Evolutionary conservation across 1,284 basidiomycete species (phyloP).

Genomic region (Inonotus hispidus): DNA sequence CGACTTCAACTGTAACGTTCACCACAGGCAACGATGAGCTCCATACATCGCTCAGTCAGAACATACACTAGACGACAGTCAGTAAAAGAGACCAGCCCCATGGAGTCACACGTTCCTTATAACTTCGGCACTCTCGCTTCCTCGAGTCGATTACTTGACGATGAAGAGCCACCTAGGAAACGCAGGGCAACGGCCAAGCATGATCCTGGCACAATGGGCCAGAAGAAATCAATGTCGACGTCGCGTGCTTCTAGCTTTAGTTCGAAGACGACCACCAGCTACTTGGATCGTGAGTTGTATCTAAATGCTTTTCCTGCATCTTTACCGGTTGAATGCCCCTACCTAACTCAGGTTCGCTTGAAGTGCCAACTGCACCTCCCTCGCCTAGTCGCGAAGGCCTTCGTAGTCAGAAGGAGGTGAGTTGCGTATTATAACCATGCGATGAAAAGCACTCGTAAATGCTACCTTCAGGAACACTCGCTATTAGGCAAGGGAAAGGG

Average conservation of each 20-base stretch:
- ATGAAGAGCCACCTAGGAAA: slow-evolving; percentile 8
- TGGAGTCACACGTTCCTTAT: background rate
- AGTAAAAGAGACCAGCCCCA: background rate
- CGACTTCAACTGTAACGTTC: background rate
- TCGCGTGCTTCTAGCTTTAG: background rate
- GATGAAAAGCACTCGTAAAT: background rate
- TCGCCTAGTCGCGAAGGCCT: background rate
- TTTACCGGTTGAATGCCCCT: background rate
- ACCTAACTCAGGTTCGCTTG: background rate
- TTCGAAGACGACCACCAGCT: background rate
- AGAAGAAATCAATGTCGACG: background rate
- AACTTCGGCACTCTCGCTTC: background rate
- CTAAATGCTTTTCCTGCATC: too few relatives aligned
- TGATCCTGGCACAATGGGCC: background rate
- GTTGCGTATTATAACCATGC: background rate
- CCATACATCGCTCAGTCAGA: slow-evolving; percentile 1
- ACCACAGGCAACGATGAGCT: background rate
- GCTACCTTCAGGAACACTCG: background rate
- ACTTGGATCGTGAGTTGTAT: background rate
- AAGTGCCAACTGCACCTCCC: slow-evolving; percentile 1
- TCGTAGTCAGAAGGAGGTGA: background rate
- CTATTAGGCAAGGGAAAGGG: background rate
- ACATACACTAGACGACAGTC: slow-evolving; percentile 14
- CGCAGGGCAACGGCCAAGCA: background rate
- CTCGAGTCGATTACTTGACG: background rate